These are phyloP conservation scores for Taiozyma sp. DNA, from an alignment of 1,139 yeast genomes.

Conservation along the genomic window DNA sequence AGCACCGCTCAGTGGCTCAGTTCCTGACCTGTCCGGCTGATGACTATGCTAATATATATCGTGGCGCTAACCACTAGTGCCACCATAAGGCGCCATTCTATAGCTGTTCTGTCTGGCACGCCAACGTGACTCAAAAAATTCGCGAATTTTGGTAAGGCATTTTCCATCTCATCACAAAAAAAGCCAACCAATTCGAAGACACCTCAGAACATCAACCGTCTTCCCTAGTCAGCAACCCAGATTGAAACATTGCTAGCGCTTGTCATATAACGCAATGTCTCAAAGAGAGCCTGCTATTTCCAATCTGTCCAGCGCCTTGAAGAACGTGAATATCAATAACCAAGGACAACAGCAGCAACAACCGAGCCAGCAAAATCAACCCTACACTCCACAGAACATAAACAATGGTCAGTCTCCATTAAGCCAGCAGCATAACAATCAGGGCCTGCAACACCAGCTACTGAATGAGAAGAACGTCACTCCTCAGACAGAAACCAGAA, in stretches of 20 bases:
- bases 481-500: constrained; percentile 39
- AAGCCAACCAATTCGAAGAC: not conserved
- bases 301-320: constrained; percentile 26
- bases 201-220: not conserved
- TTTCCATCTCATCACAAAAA: not conserved
- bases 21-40: not conserved
- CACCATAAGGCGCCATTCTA: too few species aligned
- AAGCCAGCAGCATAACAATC: constrained; percentile 4
- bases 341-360: constrained; percentile 15
- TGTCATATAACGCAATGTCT: constrained; percentile 2
- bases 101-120: not conserved
- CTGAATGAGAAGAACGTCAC: constrained; percentile 25
- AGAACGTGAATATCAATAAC: constrained; percentile 14
- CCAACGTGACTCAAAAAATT: not conserved
- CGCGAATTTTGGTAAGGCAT: not conserved
- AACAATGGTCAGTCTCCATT: constrained; percentile 4
- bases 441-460: constrained; percentile 5
- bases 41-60: too few species aligned
- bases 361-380: constrained; percentile 17
- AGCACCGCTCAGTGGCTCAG: not conserved
- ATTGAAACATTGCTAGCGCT: not conserved
- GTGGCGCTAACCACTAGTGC: not conserved
- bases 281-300: constrained; percentile 20
- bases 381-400: constrained; percentile 17
- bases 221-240: not conserved